Evolutionary conservation across 2,329 filamentous ascomycete species (phyloP).

Genomic region (Talaromyces verruculosus): DNA sequence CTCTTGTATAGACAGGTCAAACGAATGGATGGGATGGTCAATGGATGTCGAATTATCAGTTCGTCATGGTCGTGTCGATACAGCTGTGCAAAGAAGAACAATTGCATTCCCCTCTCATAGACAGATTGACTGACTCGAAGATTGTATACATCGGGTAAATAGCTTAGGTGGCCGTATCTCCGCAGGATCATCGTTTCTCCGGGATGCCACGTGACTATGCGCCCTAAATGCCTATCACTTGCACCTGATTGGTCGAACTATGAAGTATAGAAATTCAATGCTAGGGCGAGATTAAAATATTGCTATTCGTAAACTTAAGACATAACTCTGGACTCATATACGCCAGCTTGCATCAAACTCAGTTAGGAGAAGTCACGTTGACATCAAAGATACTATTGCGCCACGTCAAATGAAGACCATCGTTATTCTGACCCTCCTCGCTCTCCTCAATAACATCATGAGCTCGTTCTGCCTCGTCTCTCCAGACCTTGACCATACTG

Average conservation of each 20-base stretch:
- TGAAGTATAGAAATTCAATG: background rate
- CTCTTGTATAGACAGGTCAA: background rate
- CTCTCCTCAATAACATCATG: slow-evolving; percentile 68
- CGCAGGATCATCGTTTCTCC: slow-evolving; percentile 20
- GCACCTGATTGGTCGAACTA: background rate
- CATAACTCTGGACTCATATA: background rate
- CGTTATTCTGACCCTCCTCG: slow-evolving; percentile 52
- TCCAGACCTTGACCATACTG: slow-evolving; percentile 85
- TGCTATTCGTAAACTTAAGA: background rate
- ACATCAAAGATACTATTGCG: slow-evolving; percentile 74
- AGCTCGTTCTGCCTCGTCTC: slow-evolving; percentile 70
- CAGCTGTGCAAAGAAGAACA: background rate
- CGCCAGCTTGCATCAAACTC: background rate
- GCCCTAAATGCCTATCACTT: background rate
- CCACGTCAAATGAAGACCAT: slow-evolving; percentile 59
- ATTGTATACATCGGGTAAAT: slow-evolving; percentile 9
- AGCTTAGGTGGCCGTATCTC: slow-evolving; percentile 21
- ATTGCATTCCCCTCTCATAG: background rate
- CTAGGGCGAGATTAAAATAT: background rate
- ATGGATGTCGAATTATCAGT: background rate
- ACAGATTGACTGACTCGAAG: background rate
- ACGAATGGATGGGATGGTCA: background rate
- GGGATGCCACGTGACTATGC: background rate
- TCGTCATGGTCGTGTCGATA: background rate
- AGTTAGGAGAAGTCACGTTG: slow-evolving; percentile 12